Percentiles rank a stretch among this genome's conserved stretches.
Evolutionary conservation across 2,329 filamentous ascomycete genomes (phyloP).

Genomic region (Madurella mycetomatis): DNA sequence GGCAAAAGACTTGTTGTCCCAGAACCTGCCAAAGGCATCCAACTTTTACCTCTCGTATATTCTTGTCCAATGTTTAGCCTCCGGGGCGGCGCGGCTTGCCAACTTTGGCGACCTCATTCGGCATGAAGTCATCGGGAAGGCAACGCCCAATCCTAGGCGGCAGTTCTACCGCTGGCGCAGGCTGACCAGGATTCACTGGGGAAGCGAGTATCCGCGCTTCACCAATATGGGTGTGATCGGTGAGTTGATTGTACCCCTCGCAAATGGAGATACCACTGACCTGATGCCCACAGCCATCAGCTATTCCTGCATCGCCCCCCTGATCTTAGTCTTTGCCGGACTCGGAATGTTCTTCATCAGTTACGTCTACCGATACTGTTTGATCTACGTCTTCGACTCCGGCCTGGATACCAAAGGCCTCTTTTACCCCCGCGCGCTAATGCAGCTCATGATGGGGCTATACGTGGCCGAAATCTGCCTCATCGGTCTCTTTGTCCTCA

Average conservation of each 20-base stretch:
- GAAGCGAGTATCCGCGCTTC: constrained; percentile 69
- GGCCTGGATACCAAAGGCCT: constrained; percentile 84
- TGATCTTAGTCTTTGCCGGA: constrained; percentile 76
- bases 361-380: constrained; percentile 79
- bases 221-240: constrained; percentile 71
- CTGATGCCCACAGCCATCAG: constrained; percentile 50
- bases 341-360: constrained; percentile 76
- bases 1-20: constrained; percentile 54
- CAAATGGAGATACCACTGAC: not conserved
- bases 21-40: constrained; percentile 63
- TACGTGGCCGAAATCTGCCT: constrained; percentile 78
- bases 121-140: constrained; percentile 56
- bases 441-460: constrained; percentile 77
- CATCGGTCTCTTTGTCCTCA: constrained; percentile 74
- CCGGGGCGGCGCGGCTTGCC: constrained; percentile 68
- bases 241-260: constrained; percentile 26
- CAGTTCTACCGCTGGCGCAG: constrained; percentile 70
- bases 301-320: constrained; percentile 78
- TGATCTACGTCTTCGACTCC: constrained; percentile 75
- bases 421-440: constrained; percentile 80
- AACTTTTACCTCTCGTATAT: constrained; percentile 85
- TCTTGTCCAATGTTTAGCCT: constrained; percentile 74
- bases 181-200: constrained; percentile 69
- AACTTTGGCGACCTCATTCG: constrained; percentile 59
- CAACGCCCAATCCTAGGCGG: constrained; percentile 76